These are phyloP conservation scores for Sanguinoderma infundibulare DNA, from an alignment of 1,284 basidiomycete species.

Conservation along the genomic window DNA sequence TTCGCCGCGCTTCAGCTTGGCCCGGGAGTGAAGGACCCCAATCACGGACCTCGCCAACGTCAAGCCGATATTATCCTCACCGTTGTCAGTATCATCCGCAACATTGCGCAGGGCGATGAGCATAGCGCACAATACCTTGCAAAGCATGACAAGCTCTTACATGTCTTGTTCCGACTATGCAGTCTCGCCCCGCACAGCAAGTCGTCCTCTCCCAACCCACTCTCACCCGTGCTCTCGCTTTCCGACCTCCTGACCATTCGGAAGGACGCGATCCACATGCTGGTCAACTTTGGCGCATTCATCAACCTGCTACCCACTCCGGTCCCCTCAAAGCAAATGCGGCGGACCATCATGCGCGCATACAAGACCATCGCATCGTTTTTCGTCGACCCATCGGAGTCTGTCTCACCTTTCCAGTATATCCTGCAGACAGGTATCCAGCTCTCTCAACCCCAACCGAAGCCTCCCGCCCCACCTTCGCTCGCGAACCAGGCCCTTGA, in stretches of 20 bases:
- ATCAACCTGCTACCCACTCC: constrained; percentile 49
- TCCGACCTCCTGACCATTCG: constrained; percentile 76
- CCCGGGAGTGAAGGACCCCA: constrained; percentile 52
- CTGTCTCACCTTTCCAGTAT: constrained; percentile 64
- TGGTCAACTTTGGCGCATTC: constrained; percentile 67
- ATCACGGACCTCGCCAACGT: constrained; percentile 59
- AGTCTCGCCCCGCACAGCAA: constrained; percentile 45
- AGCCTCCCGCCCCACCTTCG: constrained; percentile 49
- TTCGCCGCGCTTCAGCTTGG: constrained; percentile 58
- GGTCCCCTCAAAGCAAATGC: constrained; percentile 36
- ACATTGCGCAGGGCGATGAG: constrained; percentile 69
- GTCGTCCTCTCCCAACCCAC: constrained; percentile 45
- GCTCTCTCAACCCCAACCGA: constrained; percentile 43
- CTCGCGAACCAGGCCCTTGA: constrained; percentile 83
- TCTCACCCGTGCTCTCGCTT: constrained; percentile 64
- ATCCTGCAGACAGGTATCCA: constrained; percentile 54
- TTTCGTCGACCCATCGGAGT: constrained; percentile 71
- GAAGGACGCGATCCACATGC: constrained; percentile 77
- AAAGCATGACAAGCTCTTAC: constrained; percentile 65
- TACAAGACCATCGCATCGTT: constrained; percentile 79
- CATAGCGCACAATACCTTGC: constrained; percentile 80
- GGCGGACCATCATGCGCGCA: constrained; percentile 56
- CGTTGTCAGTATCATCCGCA: constrained; percentile 84
- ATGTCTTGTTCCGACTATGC: constrained; percentile 73
- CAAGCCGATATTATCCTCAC: constrained; percentile 74